Base-by-base conservation (phyloP, 805 yeast genomes). In the Candida andamanensis region DNA sequence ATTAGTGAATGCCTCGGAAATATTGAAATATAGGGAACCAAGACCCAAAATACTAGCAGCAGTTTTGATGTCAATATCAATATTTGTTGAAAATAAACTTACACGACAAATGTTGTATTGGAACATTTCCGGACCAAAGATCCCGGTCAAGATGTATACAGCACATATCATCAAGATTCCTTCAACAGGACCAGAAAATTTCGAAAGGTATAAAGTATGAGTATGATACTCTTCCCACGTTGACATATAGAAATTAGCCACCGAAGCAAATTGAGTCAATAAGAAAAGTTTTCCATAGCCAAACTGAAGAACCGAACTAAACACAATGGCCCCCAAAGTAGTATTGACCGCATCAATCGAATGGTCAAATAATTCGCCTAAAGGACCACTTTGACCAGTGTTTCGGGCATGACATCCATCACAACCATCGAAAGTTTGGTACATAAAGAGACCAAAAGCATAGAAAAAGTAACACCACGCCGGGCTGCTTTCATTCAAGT, bases 221-320 rank as follows among this genome's bases (percentile, higher is more conserved):
- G 97, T 89, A 52, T 87, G 90, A 55, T 76, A 89, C 53, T 87
- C 96, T 59, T 89, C 97, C 97, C 97, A 89, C 1, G 97, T 89
- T 23, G 94, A 80, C 30, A 85, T 54, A 53, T 87, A 89, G 55
- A 89, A 90, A 56, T 89, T 89, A 40, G 81, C 74, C 32, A 85
- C 68, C 2, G 84, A 65, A 4, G 84, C 86, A 53, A 83, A 79
- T 45, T 84, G 87, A 3, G 86, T 62, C 27, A 83, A 34, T 35
- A 80, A 50, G 27, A 80, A 54, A 39, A 70, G 44, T 65, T 78
- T 73, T 4, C 83, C 72, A 50, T 74, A 77, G 0, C 95, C 95
- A 46, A 81, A 64, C 21, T 85, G 83, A 31, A 82, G 63, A n/a
- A 78, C 86, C 0, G 94, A 79, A 2, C 76, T 78, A 53, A 85